Conservation (phyloP, 2,329 filamentous ascomycete species). For the Pseudogymnoascus sp. region DNA sequence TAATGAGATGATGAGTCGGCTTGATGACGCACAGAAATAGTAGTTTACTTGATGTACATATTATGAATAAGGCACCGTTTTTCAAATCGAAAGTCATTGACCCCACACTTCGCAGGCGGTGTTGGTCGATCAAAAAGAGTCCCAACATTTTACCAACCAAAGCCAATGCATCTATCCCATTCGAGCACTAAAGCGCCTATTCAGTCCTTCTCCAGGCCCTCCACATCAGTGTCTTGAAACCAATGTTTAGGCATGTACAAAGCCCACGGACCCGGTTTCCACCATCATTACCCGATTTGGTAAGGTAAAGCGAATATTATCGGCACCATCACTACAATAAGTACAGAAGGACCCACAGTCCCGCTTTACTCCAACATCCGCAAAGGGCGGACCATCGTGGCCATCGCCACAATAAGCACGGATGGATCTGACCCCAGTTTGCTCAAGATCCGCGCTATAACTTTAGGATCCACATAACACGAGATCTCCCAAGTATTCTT, state of each 20-base stretch:
- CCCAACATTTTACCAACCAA: not conserved
- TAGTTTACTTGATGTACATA: not conserved
- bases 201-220: not conserved
- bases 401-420: not conserved
- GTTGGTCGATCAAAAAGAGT: not conserved
- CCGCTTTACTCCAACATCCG: not conserved
- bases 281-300: not conserved
- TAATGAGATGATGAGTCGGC: not conserved
- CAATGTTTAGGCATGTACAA: not conserved
- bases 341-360: not conserved
- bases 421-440: not conserved
- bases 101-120: not conserved
- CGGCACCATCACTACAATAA: not conserved
- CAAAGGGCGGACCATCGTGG: no score
- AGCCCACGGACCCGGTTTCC: not conserved
- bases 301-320: not conserved
- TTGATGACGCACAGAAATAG: not conserved
- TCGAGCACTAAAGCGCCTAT: not conserved
- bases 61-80: not conserved
- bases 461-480: not conserved
- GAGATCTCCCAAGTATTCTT: not conserved
- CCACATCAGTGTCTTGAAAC: not conserved
- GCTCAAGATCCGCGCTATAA: not conserved
- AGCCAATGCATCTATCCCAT: not conserved
- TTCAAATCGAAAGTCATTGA: not conserved